These are phyloP conservation scores for Lichtheimia ramosa DNA, from an alignment of 371 early-diverging fungal genomes.

Conservation along the genomic window DNA sequence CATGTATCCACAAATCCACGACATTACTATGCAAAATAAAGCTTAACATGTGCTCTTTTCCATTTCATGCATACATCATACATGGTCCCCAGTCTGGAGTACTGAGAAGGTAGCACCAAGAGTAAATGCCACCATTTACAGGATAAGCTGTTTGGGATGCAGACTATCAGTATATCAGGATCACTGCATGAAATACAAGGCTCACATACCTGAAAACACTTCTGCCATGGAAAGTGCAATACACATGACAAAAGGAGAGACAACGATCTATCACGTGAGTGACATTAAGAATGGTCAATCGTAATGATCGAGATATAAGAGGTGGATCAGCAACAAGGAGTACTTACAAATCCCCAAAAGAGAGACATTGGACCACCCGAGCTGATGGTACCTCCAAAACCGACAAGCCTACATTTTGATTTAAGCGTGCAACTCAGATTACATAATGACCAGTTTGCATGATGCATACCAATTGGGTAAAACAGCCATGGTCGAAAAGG, in stretches of 20 bases:
- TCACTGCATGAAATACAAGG: too few species aligned
- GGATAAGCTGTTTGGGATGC: constrained; percentile 19
- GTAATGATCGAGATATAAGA: too few species aligned
- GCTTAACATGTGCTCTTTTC: neutral
- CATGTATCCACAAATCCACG: constrained; percentile 37
- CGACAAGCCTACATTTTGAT: constrained; percentile 17
- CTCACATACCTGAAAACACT: constrained; percentile 21
- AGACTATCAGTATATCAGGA: too few species aligned
- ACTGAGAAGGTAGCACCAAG: constrained; percentile 31
- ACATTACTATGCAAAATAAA: constrained; percentile 27
- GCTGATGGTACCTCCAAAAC: constrained; percentile 28
- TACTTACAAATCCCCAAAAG: constrained; percentile 27
- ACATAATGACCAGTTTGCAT: neutral
- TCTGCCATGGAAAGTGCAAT: constrained; percentile 39
- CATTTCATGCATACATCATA: constrained; percentile 10
- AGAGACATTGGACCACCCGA: constrained; percentile 40
- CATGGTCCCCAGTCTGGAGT: constrained; percentile 37
- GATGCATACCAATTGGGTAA: constrained; percentile 18
- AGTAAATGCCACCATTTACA: constrained; percentile 36
- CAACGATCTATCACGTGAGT: constrained; percentile 21
- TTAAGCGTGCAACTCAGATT: too few species aligned
- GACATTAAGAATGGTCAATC: too few species aligned
- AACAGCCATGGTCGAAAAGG: constrained; percentile 26
- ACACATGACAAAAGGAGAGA: constrained; percentile 30
- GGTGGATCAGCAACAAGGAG: too few species aligned